Evolutionary conservation across 108 stramenopile genomes (phyloP).

Genomic region (Skeletonema tropicum): DNA sequence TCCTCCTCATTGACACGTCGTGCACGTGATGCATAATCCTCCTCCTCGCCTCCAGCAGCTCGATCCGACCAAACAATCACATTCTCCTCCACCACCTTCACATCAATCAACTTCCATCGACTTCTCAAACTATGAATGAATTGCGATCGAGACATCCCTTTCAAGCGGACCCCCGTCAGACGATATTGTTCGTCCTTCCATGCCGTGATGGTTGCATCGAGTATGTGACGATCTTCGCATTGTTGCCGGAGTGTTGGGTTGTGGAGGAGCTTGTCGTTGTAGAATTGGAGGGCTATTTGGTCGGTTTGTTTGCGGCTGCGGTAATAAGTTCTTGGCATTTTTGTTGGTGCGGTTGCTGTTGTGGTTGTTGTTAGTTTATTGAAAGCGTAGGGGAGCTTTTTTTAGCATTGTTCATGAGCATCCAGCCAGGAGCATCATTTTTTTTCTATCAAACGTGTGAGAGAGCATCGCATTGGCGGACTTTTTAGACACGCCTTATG

Average conservation of each 20-base stretch:
- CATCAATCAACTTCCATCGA: slow-evolving; percentile 25
- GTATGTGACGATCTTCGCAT: slow-evolving; percentile 28
- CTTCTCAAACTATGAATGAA: slow-evolving; percentile 19
- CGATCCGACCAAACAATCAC: slow-evolving; percentile 31
- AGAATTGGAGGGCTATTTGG: slow-evolving; percentile 12
- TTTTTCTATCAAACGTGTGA: no score
- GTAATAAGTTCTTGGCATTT: no score
- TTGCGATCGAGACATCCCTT: slow-evolving; percentile 2
- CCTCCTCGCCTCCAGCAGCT: no score
- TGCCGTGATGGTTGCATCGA: slow-evolving; percentile 17
- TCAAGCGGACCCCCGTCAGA: neutral
- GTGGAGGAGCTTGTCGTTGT: slow-evolving; percentile 14
- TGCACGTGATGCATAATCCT: no score
- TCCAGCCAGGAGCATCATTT: no score
- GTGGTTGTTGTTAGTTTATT: no score
- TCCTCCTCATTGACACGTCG: no score
- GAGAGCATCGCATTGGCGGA: no score
- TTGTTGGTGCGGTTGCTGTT: no score
- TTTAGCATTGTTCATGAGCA: no score
- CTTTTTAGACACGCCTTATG: no score
- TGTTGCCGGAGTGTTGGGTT: slow-evolving; percentile 12
- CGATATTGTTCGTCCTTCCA: slow-evolving; percentile 22
- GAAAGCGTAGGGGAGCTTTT: no score
- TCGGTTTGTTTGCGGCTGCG: neutral
- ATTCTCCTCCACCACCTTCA: slow-evolving; percentile 33